Conservation (phyloP, 805 yeast genomes). For the Barnettozyma vustinii region DNA sequence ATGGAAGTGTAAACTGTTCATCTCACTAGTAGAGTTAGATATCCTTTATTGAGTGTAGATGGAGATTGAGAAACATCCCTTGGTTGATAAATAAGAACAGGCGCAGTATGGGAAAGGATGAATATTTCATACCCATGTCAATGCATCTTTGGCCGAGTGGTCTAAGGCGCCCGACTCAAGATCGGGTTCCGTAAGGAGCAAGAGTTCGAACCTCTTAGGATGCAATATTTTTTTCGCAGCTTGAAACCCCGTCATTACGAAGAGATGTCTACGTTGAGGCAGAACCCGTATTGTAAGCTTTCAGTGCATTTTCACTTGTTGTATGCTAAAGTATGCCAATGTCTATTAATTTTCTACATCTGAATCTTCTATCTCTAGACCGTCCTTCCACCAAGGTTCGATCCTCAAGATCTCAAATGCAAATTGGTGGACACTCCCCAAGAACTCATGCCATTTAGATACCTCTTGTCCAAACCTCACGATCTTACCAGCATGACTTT, state of each 20-base stretch:
- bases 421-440: constrained; percentile 25
- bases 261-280: too few species aligned
- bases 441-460: constrained; percentile 25
- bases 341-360: background rate
- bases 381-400: background rate
- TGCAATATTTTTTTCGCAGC: background rate
- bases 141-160: constrained; percentile 1
- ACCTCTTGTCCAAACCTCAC: constrained; percentile 17
- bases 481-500: constrained; percentile 16
- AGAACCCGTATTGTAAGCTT: too few species aligned
- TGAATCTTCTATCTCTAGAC: background rate
- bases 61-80: too few species aligned
- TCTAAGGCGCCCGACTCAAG: constrained; percentile 2
- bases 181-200: constrained; percentile 1
- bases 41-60: too few species aligned
- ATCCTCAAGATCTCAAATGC: background rate
- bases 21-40: too few species aligned
- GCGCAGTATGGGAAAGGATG: too few species aligned
- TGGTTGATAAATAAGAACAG: too few species aligned
- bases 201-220: constrained; percentile 1
- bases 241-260: too few species aligned
- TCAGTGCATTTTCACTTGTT: too few species aligned
- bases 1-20: too few species aligned
- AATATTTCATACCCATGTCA: too few species aligned
- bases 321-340: background rate